Base-by-base conservation (phyloP, 345 rosid genomes). In the Arabis hirsuta region DNA sequence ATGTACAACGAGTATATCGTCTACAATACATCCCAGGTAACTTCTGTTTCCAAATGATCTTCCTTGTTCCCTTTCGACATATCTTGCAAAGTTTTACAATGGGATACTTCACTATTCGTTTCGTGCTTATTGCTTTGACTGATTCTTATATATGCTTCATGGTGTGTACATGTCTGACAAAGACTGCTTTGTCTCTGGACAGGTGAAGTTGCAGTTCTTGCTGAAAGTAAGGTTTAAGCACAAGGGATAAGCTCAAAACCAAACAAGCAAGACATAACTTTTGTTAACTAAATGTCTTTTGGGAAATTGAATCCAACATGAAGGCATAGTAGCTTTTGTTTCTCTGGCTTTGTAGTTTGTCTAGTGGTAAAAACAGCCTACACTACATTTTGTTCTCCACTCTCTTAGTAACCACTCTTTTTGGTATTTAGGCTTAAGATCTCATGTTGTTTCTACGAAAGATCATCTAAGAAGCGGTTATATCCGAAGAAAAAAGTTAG, bases 1-100 rank as follows among this genome's bases (percentile, higher is more conserved):
- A 88, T 89, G 96, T 87, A 91, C 69, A 95, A 89, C 65, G 99
- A 95, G 81, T 95, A 91, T 79, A 85, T 95, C 55, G 99, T 95
- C 69, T 91, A 91, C 76, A 64, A 87, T 65, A 84, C 90, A 13
- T 85, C 93, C 77, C 97, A 88, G 68, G 97, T 94, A 84, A 86
- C 88, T 82, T 48, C 42, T 34, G 4, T 54, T 31, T 39, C 63
- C 32, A 14, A 12, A 34, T 26, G n/a, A 7, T 63, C 61, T 36
- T 47, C 50, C 20, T 10, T 59, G 6, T 64, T 48, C 7, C 7
- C 3, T 27, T 50, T 12, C 19, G 10, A 9, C 0, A 46, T 8
- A 26, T 4, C 32, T 16, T 19, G 22, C 34, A 12, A 36, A 12
- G 2, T 45, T 68, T 60, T 53, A 31, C 41, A 55, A 5, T 19